Conservation (phyloP, 768 basidiomycete species). For the Scleroderma bovista region DNA sequence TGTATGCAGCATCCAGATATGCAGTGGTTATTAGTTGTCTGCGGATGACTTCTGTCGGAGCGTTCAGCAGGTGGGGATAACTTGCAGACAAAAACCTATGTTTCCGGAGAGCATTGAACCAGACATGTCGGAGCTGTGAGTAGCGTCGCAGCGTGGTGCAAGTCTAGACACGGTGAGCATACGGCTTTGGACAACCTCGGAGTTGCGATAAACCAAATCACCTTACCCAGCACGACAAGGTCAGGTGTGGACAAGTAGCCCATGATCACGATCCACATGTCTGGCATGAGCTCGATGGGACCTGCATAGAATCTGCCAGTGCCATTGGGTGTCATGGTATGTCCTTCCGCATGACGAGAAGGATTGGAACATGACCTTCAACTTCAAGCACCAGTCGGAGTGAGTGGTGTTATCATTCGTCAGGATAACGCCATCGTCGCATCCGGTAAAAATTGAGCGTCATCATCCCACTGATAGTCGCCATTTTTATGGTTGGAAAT, state of each 20-base stretch:
- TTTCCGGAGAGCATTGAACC: slow-evolving; percentile 16
- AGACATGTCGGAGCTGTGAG: slow-evolving; percentile 21
- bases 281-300: slow-evolving; percentile 15
- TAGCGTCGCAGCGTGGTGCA: slow-evolving; percentile 21
- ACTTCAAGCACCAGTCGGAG: slow-evolving; percentile 15
- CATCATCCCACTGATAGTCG: too few species aligned
- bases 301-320: too few species aligned
- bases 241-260: slow-evolving; percentile 20
- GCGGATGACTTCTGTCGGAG: slow-evolving; percentile 16
- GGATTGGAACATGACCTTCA: slow-evolving; percentile 16
- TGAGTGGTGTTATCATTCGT: neutral
- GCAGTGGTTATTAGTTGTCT: slow-evolving; percentile 19
- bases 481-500: too few species aligned
- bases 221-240: slow-evolving; percentile 18
- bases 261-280: slow-evolving; percentile 28
- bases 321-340: neutral
- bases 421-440: neutral
- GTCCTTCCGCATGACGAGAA: neutral
- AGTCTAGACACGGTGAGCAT: slow-evolving; percentile 11
- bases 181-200: neutral
- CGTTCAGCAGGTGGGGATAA: slow-evolving; percentile 21
- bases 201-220: slow-evolving; percentile 7
- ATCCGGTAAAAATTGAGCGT: neutral
- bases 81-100: slow-evolving; percentile 20
- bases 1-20: slow-evolving; percentile 19